A percentile compares a stretch with the other conserved stretches of the same genome.
Conservation (phyloP, 345 rosid species). For the Nasturtium officinale region DNA sequence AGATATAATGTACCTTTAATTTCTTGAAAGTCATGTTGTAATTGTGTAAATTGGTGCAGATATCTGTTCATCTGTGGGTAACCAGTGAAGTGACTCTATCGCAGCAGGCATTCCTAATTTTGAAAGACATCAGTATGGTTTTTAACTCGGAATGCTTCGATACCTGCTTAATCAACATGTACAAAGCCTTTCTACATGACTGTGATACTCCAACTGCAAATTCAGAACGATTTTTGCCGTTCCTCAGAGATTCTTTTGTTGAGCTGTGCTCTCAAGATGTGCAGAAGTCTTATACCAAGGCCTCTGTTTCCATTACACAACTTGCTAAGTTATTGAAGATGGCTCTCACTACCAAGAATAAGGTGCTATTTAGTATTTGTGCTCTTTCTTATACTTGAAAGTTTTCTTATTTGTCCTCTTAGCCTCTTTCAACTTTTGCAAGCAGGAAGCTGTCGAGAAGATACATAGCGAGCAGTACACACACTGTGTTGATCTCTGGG, state of each 20-base stretch:
- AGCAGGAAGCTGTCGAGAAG: constrained; percentile 83
- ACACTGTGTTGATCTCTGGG: constrained; percentile 90
- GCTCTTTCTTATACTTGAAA: constrained; percentile 11
- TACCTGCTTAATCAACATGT: constrained; percentile 62
- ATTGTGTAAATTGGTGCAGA: constrained; percentile 49
- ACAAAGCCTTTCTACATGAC: constrained; percentile 65
- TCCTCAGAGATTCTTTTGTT: constrained; percentile 67
- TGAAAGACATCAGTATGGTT: constrained; percentile 59
- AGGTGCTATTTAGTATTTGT: constrained; percentile 49
- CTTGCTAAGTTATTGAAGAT: constrained; percentile 73
- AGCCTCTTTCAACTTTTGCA: constrained; percentile 37
- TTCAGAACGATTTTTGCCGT: constrained; percentile 48
- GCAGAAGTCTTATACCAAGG: constrained; percentile 69
- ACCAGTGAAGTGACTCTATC: constrained; percentile 65
- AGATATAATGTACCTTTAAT: not conserved
- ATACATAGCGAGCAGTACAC: constrained; percentile 79
- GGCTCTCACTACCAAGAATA: constrained; percentile 68
- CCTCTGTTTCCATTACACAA: constrained; percentile 58
- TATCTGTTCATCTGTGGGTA: constrained; percentile 76
- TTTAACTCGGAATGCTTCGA: constrained; percentile 66
- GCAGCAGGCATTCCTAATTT: constrained; percentile 56
- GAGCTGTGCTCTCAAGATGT: constrained; percentile 82
- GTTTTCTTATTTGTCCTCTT: constrained; percentile 26
- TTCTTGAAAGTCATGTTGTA: constrained; percentile 21
- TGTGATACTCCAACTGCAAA: constrained; percentile 61